Evolutionary conservation across 805 yeast genomes (phyloP), one percentile per base, ranked within the genome.

Genomic region (Saccharomycopsis sp.): DNA sequence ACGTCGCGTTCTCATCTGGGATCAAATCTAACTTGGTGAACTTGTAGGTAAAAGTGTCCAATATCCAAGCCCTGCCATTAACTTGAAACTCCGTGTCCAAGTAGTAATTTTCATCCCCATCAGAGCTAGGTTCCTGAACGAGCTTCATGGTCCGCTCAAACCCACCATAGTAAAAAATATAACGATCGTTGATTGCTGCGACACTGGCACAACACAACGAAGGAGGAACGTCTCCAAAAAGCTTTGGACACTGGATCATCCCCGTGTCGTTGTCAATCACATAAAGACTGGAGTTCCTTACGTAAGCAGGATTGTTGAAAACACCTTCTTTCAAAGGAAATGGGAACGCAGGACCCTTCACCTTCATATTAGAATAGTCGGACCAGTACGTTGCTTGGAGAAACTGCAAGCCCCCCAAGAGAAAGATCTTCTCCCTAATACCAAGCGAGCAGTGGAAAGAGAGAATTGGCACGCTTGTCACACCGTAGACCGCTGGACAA

Each of bases 141-240:
- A 62, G 59, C 5, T 57, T 55, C 15, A 66, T 65, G 4, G 52
- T 47, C 4, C 65, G 52, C 51, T 70, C 71, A 53, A 79, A 72
- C 0, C 92, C 94, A n/a, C 89, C 94, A 53, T 73, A 79, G 44
- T 70, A 68, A 48, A 80, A 67, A 12, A 75, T 64, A 50, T 77
- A 77, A 27, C 74, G 58, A n/a, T 67, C 62, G 4, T 82, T 71
- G 4, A 81, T 59, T 41, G 59, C 64, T 6, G 73, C 63, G 13
- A 71, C 65, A 4, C 65, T 52, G 54, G 75, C 60, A 41, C 74
- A 68, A 33, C 71, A 52, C 15, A 79, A 51, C 2, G 77, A 68
- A 3, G 72, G 69, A 0, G 87, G 86, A 4, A 64, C 52, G 33
- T 65, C 67, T 2, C 71, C 72, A 2, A 49, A 37, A 4, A 58